Base-by-base conservation (phyloP, 2,329 filamentous ascomycete species). In the Aspergillus tamarii region DNA sequence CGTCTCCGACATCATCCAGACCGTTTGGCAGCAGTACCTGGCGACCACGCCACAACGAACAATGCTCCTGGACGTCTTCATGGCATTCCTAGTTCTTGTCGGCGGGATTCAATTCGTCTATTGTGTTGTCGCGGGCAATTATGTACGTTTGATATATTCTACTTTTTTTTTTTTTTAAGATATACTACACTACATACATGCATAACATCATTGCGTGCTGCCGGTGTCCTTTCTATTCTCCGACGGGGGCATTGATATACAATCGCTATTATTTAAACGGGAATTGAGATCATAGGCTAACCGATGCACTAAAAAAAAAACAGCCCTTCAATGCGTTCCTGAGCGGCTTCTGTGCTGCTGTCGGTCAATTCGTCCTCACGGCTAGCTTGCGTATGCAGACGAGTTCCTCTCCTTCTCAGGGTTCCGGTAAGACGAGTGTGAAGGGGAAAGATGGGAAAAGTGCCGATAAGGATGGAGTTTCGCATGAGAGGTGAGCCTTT, bases 281-380 rank as follows among this genome's bases (percentile, higher is more conserved):
- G 32, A 10, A 32, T 10, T 32, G 1, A 34, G 10, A 34, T 34
- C 1, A 11, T 34, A 12, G 32, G 11, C 32, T 34, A 34, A 34
- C 32, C 2, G 10, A 48, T 53, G 14, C 26, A 12, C 6, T 41
- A 41, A 2, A 41, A 41, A 39, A 14, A 39, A 21, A 36, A 36
- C 5, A 36, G 94, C 95, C 95, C 11, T 99, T 99, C 85, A 99
- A 99, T 79, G 95, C 96, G 68, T 99, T 99, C 84, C 88, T 99
- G 36, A 92, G 94, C 36, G 96, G 95, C 55, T 99, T 99, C 84
- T 89, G 88, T 66, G 93, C 94, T 19, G 95, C 94, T 1, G 94
- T 99, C 67, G 95, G 95, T 66, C 95, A 99, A 78, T 99, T 99
- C 78, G 95, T 99, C 67, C 88, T 99, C 71, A 97, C 95, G 57